Evolutionary conservation across 306 rosid species (phyloP), one percentile per base, ranked within the genome.

Genomic region (Acacia confusa): DNA sequence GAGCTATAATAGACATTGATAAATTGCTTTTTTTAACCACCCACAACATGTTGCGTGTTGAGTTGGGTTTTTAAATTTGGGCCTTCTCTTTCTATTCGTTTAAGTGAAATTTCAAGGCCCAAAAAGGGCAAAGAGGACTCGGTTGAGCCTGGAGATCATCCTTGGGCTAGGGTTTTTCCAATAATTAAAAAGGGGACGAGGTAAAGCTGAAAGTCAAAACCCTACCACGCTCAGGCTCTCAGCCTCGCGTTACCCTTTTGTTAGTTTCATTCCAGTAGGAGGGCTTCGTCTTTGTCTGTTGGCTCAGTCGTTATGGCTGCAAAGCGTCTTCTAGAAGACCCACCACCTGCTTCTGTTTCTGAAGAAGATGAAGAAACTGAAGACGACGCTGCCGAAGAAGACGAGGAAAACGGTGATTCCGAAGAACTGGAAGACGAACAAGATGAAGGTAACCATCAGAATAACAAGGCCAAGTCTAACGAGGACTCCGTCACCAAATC

Each of bases 321-420:
- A 9, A 90, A 78, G 85, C 88, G 87, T 7, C 84, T 80, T 19
- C 13, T 40, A 0, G 81, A 85, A 32, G 85, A 84, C 43, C 86
- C 78, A 2, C 89, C 88, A 1, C 83, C 90, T 12, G 82, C 83
- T 7, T 34, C 84, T 19, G 61, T 82, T 4, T 64, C 87, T 6
- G 81, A 75, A 7, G 83, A 73, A 27, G 82, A 78, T 0, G 89
- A 79, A 32, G 82, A 69, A 28, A 78, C 72, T 2, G 76, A 81
- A 58, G 73, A 82, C 73, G 78, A 78, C 64, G 63, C 36, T 47
- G 58, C 43, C 9, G 78, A 38, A 58, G 65, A 58, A 27, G 67
- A 25, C 7, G 67, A 61, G 27, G 67, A 61, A 61, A 61, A 28
- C 20, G 34, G 36, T 61, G 67, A 24, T n/a, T 55, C 63, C 30